Percentiles rank a stretch among this genome's conserved stretches.
These are phyloP conservation scores for Mycena vitilis DNA, from an alignment of 768 basidiomycete species.

Conservation along the genomic window DNA sequence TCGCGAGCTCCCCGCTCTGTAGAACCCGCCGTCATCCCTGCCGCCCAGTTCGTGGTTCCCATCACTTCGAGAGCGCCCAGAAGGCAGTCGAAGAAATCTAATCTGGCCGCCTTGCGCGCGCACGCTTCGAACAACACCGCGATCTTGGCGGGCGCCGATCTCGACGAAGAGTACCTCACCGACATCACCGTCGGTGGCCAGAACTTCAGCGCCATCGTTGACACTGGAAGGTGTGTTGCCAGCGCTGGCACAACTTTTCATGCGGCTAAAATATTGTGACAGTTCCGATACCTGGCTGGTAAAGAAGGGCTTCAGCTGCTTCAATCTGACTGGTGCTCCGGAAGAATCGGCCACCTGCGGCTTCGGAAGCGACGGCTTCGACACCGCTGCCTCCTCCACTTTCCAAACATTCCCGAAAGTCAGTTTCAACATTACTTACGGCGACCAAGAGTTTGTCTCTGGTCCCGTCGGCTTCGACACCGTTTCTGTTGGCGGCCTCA, in stretches of 20 bases:
- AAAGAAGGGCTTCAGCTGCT: conserved; percentile 39
- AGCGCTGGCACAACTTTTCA: too few species aligned
- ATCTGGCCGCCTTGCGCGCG: conserved; percentile 24
- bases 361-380: conserved; percentile 38
- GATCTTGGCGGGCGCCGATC: too few species aligned
- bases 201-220: conserved; percentile 35
- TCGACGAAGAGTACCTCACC: conserved; percentile 28
- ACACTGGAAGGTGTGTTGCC: conserved; percentile 36
- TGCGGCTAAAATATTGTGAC: too few species aligned
- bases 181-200: conserved; percentile 36
- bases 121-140: too few species aligned
- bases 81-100: conserved; percentile 28
- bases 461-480: conserved; percentile 40
- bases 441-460: conserved; percentile 35
- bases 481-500: conserved; percentile 33
- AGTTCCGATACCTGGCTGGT: conserved; percentile 42
- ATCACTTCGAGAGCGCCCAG: conserved; percentile 26
- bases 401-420: conserved; percentile 35
- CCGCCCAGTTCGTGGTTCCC: conserved; percentile 33
- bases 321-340: conserved; percentile 32
- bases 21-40: conserved; percentile 20
- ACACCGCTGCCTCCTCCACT: conserved; percentile 34
- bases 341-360: conserved; percentile 26
- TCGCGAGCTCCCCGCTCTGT: conserved; percentile 18
- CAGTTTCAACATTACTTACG: conserved; percentile 40